Evolutionary conservation across 164 flowering plant species (phyloP), one percentile per base, ranked within the genome.

Genomic region (Cinnamomum micranthum): DNA sequence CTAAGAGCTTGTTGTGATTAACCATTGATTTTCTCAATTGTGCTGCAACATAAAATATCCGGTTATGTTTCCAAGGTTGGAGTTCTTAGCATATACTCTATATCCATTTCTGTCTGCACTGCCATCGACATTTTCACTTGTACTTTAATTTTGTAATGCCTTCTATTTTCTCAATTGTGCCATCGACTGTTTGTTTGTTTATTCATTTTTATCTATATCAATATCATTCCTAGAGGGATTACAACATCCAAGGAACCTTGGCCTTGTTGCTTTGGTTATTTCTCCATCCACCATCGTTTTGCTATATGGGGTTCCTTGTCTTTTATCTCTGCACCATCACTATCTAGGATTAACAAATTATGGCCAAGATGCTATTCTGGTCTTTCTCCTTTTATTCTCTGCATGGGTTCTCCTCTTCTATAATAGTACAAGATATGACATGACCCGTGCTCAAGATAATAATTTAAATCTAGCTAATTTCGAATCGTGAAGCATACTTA

Each of bases 151-250:
- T 67, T 33, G 28, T 15, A 6, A 41, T 27, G 3, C 4, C 33
- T 31, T 31, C 33, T 31, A 31, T 31, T n/a, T n/a, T n/a, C n/a
- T n/a, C n/a, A n/a, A n/a, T n/a, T n/a, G n/a, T n/a, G n/a, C n/a
- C n/a, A n/a, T n/a, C n/a, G n/a, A n/a, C n/a, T n/a, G 28, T 41
- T 73, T 55, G 20, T 28, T 17, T 6, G 31, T 73, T 35, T 35
- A 6, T 35, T 35, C 6, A 22, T 27, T 65, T 50, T 50, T 47
- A 60, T 41, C 58, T 23, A 58, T 28, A 22, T 59, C 70, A 27
- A 74, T 70, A 64, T 59, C 74, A 23, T 24, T 51, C 74, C 78
- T 65, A 74, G 51, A 51, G 78, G 51, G 70, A 71, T 76, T 76
- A 35, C 66, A 22, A 58, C 22, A 24, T 74, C 74, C 74, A 65